These are phyloP conservation scores for Thymus mandschuricus DNA, from an alignment of 257 asterid genomes.

Conservation along the genomic window DNA sequence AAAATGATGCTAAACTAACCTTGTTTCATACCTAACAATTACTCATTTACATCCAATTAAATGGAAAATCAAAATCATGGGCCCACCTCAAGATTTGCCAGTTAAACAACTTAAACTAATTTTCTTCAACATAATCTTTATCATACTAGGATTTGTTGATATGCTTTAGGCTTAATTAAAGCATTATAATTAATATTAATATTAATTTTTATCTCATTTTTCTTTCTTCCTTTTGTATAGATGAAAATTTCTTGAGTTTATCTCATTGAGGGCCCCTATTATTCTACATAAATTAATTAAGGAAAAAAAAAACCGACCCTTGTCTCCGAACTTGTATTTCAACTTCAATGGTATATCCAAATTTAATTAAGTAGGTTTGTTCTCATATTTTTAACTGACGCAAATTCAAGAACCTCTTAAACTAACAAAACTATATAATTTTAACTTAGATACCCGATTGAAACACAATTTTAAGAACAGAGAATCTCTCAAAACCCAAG, in stretches of 20 bases:
- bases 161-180: background rate
- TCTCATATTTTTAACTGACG: too few relatives aligned
- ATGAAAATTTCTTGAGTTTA: background rate
- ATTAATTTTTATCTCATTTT: background rate
- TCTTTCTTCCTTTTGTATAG: background rate
- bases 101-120: background rate
- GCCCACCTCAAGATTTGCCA: slow-evolving; percentile 30
- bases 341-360: background rate
- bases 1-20: slow-evolving; percentile 32
- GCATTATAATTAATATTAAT: background rate
- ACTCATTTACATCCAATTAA: slow-evolving; percentile 32
- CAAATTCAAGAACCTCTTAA: too few relatives aligned
- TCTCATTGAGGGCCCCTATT: background rate
- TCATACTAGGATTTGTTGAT: slow-evolving; percentile 17
- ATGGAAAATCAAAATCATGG: slow-evolving; percentile 23
- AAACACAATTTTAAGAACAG: too few relatives aligned
- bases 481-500: background rate
- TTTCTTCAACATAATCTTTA: background rate
- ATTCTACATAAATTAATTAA: background rate
- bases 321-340: too few relatives aligned
- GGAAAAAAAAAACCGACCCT: too few relatives aligned
- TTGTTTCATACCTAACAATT: slow-evolving; percentile 27
- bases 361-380: background rate
- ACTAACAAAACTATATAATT: too few relatives aligned
- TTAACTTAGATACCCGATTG: too few relatives aligned